Base-by-base conservation (phyloP, 306 rosid species). In the Vicia sativa region DNA sequence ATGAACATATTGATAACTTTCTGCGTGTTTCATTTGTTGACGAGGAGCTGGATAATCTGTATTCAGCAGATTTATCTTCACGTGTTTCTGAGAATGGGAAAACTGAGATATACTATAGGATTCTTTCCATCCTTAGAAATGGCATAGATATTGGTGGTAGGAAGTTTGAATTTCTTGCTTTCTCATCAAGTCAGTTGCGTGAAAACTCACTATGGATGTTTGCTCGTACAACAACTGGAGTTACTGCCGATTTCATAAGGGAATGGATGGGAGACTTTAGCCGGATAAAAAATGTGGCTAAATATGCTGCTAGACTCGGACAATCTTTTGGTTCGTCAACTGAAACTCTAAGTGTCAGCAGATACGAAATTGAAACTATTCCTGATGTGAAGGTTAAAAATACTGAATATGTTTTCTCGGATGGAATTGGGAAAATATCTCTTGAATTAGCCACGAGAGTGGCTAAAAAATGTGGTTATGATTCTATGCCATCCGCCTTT, bases 261-360 rank as follows among this genome's bases (percentile, higher is more conserved):
- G 4, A 11, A 4, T 75, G 85, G 87, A 85, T 92, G 96, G 97
- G 97, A 49, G 16, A 84, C 55, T 92, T 92, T 79, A 4, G 78
- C 16, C 11, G 2, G 21, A 92, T 92, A 67, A 84, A 50, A 81
- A 92, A 92, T 78, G 96, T 92, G 56, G 97, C 97, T 11, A 92
- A 89, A 66, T 92, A 85, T 76, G 97, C 97, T 67, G 97, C 97
- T 35, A 84, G 97, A 65, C 77, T 89, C 42, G 97, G 96, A 11
- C 97, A 89, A 72, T 92, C 97, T 21, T 87, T 92, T 73, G 84
- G 96, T 61, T 89, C 97, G n/a, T 92, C 97, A 35, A 86, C 90
- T 3, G 96, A 92, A 83, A 84, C 96, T 46, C 70, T 79, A 7
- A 85, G 69, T 26, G 95, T 89, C 37, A 3, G 2, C 15, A 38